A percentile compares a stretch with the other conserved stretches of the same genome.
These are phyloP conservation scores for Lentinula novae-zelandiae DNA, from an alignment of 1,284 basidiomycete genomes.

Conservation along the genomic window DNA sequence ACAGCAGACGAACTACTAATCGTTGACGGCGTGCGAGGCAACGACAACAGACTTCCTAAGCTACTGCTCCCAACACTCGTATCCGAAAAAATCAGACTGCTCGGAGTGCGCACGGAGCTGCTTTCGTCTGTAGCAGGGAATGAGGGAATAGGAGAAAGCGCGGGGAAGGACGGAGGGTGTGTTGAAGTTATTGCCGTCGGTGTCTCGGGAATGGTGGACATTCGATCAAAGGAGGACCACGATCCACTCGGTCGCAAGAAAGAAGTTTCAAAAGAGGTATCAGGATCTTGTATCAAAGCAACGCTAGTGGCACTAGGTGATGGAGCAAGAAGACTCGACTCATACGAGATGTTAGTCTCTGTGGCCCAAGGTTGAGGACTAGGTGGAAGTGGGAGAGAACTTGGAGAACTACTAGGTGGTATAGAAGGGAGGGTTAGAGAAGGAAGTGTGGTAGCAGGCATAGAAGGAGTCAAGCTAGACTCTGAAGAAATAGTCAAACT, in stretches of 20 bases:
- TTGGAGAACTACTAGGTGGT: constrained; percentile 6
- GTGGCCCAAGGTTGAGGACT: constrained; percentile 46
- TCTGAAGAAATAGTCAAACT: constrained; percentile 7
- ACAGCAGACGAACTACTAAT: constrained; percentile 27
- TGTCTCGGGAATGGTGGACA: constrained; percentile 40
- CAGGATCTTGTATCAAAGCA: constrained; percentile 52
- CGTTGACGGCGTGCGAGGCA: constrained; percentile 28
- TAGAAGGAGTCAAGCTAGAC: constrained; percentile 7
- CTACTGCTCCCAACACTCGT: constrained; percentile 1
- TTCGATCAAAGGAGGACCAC: constrained; percentile 37
- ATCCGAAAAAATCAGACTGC: constrained; percentile 23
- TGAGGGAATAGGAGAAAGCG: constrained; percentile 33
- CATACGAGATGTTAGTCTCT: constrained; percentile 63
- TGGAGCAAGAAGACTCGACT: constrained; percentile 62
- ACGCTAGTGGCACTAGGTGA: constrained; percentile 62
- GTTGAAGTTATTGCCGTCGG: constrained; percentile 28
- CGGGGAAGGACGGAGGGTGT: constrained; percentile 26
- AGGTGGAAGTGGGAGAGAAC: constrained; percentile 3
- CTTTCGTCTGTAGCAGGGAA: constrained; percentile 28
- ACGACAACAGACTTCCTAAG: constrained; percentile 19
- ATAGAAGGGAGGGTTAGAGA: not conserved
- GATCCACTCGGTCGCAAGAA: constrained; percentile 47
- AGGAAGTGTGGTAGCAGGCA: constrained; percentile 1
- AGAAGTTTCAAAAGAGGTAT: constrained; percentile 61
- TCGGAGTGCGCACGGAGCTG: constrained; percentile 28